Base-by-base conservation (phyloP, 805 yeast species). In the Isabelozyma heimii region DNA sequence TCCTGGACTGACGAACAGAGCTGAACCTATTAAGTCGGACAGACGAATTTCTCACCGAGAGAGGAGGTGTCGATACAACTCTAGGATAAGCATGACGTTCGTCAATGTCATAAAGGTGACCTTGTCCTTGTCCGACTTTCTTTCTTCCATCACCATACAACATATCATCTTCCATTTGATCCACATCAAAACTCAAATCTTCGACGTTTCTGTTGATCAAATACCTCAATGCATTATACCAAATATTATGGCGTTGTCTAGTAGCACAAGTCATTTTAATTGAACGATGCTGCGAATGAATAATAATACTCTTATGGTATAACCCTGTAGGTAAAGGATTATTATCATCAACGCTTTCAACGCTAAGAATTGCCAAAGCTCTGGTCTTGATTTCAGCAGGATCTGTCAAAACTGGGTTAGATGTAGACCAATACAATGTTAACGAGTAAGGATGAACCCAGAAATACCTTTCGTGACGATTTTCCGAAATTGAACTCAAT, bases 381-480 rank as follows among this genome's bases (percentile, higher is more conserved):
- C 84, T 81, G 3, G 95, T 87, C 58, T 80, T 83, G 30, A 80
- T 82, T 2, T 78, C 77, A 0, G 84, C 71, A 8, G 90, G 87
- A 55, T 87, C 85, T 3, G 82, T 79, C 43, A 87, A 63, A 0
- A 85, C 86, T 0, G 97, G 97, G 60, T 88, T 89, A 10, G 83
- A 76, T 5, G 80, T 77, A 3, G 92, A 85, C 99, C 99, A 92
- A 66, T 89, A 91, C 43, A 92, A 73, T 0, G 97, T 89, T 73
- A 90, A 70, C 8, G 94, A 86, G 66, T 91, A 91, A 3, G 99
- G 98, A 67, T 92, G 96, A 42, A 94, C 82, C 98, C 98, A 94
- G 77, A 92, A 92, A 70, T 82, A 92, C 55, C 97, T 79, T 61
- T 87, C 94, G 62, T 92, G 99, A 51, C 97, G 80, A 40, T 81